These are phyloP conservation scores for Penicillium hesseltinei DNA, from an alignment of 2,329 filamentous ascomycete species.

Conservation along the genomic window DNA sequence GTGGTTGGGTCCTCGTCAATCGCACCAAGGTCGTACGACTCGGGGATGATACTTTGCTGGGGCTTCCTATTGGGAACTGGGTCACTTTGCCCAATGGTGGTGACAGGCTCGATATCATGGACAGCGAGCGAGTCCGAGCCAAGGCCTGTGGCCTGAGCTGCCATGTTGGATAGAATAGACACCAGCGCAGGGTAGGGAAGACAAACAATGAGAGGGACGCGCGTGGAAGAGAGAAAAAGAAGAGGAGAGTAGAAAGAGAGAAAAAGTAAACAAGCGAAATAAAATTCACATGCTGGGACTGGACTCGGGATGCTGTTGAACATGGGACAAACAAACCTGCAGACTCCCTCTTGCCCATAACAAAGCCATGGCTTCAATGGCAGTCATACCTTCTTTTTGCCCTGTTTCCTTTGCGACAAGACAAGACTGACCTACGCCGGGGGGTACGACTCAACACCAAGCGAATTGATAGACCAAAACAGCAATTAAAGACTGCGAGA, in stretches of 20 bases:
- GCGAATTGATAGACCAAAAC: neutral
- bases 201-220: neutral
- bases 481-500: too few species aligned
- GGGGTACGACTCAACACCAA: neutral
- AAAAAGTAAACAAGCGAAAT: neutral
- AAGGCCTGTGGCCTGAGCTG: neutral
- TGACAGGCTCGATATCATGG: neutral
- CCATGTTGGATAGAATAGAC: neutral
- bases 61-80: neutral
- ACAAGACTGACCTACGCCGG: neutral
- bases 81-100: neutral
- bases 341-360: neutral
- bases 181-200: neutral
- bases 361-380: too few species aligned
- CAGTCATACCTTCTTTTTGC: neutral
- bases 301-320: too few species aligned
- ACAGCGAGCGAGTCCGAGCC: neutral
- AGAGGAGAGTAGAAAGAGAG: too few species aligned
- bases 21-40: neutral
- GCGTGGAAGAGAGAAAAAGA: neutral
- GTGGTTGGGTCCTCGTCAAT: neutral
- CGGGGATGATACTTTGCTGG: neutral
- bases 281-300: neutral
- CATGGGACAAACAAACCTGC: neutral
- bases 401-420: neutral